Evolutionary conservation across 768 basidiomycete genomes (phyloP), one percentile per base, ranked within the genome.

Genomic region (Mycena venus): DNA sequence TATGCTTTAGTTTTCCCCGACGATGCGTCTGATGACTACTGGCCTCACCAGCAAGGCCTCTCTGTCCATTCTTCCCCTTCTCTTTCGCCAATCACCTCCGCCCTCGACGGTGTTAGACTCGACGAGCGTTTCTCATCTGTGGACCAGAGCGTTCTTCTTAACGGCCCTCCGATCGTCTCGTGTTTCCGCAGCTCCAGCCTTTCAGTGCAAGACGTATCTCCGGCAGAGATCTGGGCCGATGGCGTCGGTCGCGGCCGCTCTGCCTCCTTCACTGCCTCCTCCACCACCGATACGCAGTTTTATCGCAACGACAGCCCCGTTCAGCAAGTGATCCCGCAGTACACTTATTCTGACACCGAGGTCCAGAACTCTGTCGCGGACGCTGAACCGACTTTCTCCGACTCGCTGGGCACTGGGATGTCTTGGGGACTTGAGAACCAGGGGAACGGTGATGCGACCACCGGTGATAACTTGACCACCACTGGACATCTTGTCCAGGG

Each of bases 201-300:
- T 44, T 70, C 68, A 0, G 55, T 38, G 6, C 65, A 23, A 29
- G 53, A 38, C 49, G 68, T 44, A 1, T 62, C 75, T 23, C 49
- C 75, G 17, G 36, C 42, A 11, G 72, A 77, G 25, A 21, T 70
- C 19, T 77, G 75, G 75, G 53, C 34, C 11, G 72, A 77, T 49
- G 75, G 75, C 19, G 75, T 76, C 44, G 72, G 75, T 23, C 75
- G 75, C 17, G 75, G 72, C 14, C 75, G 75, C 60, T 74, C 75
- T 4, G 31, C 75, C 12, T 77, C 75, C 32, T 68, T 77, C 59
- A 74, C 64, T 25, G 75, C 21, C 53, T 1, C 56, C 15, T 1
- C 56, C 15, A 62, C 69, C 34, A 38, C 65, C 42, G 61, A 77
- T 8, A 61, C 21, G 19, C 72, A 76, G 42, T 77, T 77, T 53